Percentiles rank a stretch among this genome's conserved stretches.
Evolutionary conservation across 805 yeast genomes (phyloP).

Genomic region (Scheffersomyces ergatensis): DNA sequence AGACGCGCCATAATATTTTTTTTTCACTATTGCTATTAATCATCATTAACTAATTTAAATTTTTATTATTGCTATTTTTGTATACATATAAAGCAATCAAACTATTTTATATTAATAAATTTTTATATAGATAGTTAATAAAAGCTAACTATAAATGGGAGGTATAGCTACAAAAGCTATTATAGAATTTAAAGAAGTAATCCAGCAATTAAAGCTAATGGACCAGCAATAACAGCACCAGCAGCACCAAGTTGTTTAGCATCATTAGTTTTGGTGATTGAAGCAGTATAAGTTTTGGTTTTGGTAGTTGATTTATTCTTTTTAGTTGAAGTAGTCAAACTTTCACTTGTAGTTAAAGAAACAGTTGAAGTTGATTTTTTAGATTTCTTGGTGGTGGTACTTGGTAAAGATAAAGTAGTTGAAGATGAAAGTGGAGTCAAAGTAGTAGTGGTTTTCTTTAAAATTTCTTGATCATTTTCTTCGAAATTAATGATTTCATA

Average conservation of each 20-base stretch:
- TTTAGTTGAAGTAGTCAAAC: too few relatives aligned
- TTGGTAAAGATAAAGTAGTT: conserved; percentile 1
- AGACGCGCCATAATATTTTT: too few relatives aligned
- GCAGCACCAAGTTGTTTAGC: conserved; percentile 6
- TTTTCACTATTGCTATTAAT: too few relatives aligned
- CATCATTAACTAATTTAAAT: too few relatives aligned
- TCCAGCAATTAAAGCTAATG: conserved; percentile 8
- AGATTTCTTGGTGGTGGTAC: background rate
- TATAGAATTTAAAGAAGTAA: conserved; percentile 1
- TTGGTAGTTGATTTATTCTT: background rate
- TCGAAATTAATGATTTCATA: conserved; percentile 1
- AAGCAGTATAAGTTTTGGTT: conserved; percentile 8
- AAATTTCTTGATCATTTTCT: background rate
- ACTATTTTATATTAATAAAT: too few relatives aligned
- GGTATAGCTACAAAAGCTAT: too few relatives aligned
- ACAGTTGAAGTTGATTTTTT: conserved; percentile 1
- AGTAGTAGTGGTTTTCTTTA: background rate
- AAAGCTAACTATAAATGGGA: too few relatives aligned
- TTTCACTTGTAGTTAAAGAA: background rate
- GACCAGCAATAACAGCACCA: conserved; percentile 6
- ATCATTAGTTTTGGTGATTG: conserved; percentile 10
- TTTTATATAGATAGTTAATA: too few relatives aligned
- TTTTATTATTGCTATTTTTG: too few relatives aligned
- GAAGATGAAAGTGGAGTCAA: background rate
- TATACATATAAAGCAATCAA: too few relatives aligned